phyloP scores from a whole-genome alignment of 495 filamentous ascomycete genomes.

The Usnea hakonensis region DNA sequence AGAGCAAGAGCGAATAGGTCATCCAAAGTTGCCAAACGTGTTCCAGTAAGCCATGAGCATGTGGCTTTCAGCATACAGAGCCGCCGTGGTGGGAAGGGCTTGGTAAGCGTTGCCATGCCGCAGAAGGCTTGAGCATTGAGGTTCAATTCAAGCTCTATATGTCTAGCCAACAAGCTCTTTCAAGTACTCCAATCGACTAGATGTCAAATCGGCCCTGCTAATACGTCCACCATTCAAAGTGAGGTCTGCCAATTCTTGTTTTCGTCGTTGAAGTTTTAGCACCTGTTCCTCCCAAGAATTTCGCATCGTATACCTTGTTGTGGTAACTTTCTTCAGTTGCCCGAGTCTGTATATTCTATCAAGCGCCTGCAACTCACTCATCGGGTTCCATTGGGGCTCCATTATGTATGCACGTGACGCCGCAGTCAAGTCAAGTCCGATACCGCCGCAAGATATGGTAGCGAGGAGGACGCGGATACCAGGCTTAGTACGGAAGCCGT shows the following conservation, averaged over 20 bases:
- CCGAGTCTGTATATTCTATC: slow-evolving; percentile 27
- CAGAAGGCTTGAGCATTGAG: no score
- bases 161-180: slow-evolving; percentile 14
- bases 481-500: slow-evolving; percentile 62
- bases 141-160: neutral
- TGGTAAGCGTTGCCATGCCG: no score
- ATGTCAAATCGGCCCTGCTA: slow-evolving; percentile 7
- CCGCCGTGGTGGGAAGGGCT: no score
- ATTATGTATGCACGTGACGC: slow-evolving; percentile 24
- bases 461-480: slow-evolving; percentile 72
- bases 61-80: no score
- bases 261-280: slow-evolving; percentile 6
- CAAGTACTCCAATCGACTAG: slow-evolving; percentile 4
- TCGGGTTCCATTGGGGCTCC: slow-evolving; percentile 30
- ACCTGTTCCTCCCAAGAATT: slow-evolving; percentile 20
- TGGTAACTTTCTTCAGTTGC: slow-evolving; percentile 24
- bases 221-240: slow-evolving; percentile 4
- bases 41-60: no score
- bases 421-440: slow-evolving; percentile 46
- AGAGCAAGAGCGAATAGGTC: no score
- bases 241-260: slow-evolving; percentile 13
- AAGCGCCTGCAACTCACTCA: slow-evolving; percentile 27
- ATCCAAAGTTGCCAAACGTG: no score
- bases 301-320: slow-evolving; percentile 21
- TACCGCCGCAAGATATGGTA: slow-evolving; percentile 81